Evolutionary conservation across 1,139 yeast species (phyloP), one percentile per base, ranked within the genome.

Genomic region (Zygoascus hellenicus): DNA sequence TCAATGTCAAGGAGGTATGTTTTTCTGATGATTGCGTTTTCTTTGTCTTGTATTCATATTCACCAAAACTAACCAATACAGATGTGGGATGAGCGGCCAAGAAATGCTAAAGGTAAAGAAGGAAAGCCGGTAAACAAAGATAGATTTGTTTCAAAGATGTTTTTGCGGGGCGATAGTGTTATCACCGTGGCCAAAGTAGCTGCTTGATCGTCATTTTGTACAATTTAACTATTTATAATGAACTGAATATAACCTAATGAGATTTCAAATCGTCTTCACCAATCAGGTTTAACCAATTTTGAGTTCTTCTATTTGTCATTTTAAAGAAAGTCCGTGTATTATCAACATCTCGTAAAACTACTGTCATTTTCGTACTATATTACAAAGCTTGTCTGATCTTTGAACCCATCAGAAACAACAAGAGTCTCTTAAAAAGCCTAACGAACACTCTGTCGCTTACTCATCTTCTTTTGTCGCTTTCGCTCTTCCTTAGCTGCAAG

Each of bases 141-240:
- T 63, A 69, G 98, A 57, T 92, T 87, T 62, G 81, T 92, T 11
- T 78, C 90, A 53, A 92, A 92, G 67, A 73, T 92, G 78, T 94
- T 92, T 61, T 71, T 92, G 47, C 77, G 99, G 65, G 99, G 99
- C 0, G 99, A 92, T 66, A 85, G 96, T 0, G 96, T 92, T 29
- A 86, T 92, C 50, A 81, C 92, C 35, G 81, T 92, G 2, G 72
- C 90, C 56, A 58, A 62, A 43, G 52, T 58, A 29, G 50, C 57
- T 17, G 53, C 50, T 15, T 57, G 47, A 45, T 16, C 33, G 31
- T 29, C 10, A 4, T 10, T 14, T 13, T n/a, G 17, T 38, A 17
- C 14, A 37, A 22, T 34, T 32, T 22, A 22, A 22, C 26, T 22
- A 22, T 22, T 22, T 22, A 22, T 22, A 22, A 5, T 22, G 26